phyloP scores from a whole-genome alignment of 495 filamentous ascomycete genomes.

The Diplogelasinospora grovesii region DNA sequence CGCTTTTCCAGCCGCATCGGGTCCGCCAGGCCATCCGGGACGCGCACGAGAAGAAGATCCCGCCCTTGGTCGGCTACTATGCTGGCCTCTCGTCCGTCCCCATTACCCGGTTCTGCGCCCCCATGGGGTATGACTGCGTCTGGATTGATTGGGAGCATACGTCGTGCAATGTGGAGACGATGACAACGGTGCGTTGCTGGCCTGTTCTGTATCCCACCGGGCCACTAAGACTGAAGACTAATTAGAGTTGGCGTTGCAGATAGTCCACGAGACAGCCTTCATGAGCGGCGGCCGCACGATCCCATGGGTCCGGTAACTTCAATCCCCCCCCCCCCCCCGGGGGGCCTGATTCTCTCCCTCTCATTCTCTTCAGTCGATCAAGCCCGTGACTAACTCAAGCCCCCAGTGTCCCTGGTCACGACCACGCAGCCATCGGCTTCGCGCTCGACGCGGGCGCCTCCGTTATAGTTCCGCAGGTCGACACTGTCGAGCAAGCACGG shows the following conservation, averaged over 20 bases:
- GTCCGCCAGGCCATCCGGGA: constrained; percentile 39
- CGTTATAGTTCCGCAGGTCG: constrained; percentile 40
- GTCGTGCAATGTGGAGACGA: constrained; percentile 36
- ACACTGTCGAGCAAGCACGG: constrained; percentile 39
- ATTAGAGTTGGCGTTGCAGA: too few species aligned
- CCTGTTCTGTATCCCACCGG: too few species aligned
- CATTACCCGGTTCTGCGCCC: constrained; percentile 31
- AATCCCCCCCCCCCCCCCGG: too few species aligned
- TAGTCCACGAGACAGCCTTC: constrained; percentile 39
- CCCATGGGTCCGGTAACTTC: constrained; percentile 30
- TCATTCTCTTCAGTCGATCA: neutral
- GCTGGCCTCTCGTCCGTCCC: constrained; percentile 28
- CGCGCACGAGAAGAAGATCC: constrained; percentile 37
- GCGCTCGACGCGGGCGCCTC: constrained; percentile 42
- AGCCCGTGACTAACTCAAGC: too few species aligned
- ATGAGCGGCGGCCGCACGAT: constrained; percentile 34
- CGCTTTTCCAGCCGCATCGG: constrained; percentile 38
- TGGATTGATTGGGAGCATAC: constrained; percentile 45
- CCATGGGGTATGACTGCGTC: constrained; percentile 32
- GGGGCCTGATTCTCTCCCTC: constrained; percentile 10
- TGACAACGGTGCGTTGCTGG: constrained; percentile 28
- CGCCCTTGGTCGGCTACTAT: constrained; percentile 34
- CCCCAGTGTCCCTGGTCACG: constrained; percentile 35
- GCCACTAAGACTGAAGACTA: too few species aligned
- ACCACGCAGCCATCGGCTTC: constrained; percentile 41